phyloP scores from a whole-genome alignment of 2,329 filamentous ascomycete species.

The Botrytis elliptica region DNA sequence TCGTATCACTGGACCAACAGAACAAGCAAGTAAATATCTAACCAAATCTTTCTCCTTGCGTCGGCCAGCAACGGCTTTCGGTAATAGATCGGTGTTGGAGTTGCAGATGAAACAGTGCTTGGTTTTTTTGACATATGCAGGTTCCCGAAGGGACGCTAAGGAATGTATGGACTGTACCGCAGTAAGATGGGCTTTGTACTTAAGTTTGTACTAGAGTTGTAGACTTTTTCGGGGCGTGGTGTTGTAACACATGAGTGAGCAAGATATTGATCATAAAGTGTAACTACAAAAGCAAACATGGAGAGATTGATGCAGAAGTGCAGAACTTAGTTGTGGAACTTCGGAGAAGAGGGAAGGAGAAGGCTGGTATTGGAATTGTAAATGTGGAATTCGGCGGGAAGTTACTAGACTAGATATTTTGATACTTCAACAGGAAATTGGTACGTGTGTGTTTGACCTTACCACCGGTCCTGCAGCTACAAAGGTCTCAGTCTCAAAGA shows the following conservation, averaged over 20 bases:
- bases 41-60: slow-evolving; percentile 1
- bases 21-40: background rate
- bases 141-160: slow-evolving; percentile 17
- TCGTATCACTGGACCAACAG: slow-evolving; percentile 6
- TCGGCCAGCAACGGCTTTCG: slow-evolving; percentile 21
- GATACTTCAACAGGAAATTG: background rate
- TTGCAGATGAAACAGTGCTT: slow-evolving; percentile 14
- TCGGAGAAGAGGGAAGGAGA: background rate
- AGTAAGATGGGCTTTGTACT: slow-evolving; percentile 4
- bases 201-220: background rate
- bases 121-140: slow-evolving; percentile 22
- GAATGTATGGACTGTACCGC: slow-evolving; percentile 7
- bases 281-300: slow-evolving; percentile 11
- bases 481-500: background rate
- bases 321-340: background rate
- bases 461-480: background rate
- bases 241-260: slow-evolving; percentile 10
- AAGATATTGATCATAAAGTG: slow-evolving; percentile 14
- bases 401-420: background rate
- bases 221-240: background rate
- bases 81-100: slow-evolving; percentile 18
- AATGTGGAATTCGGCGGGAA: background rate
- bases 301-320: slow-evolving; percentile 2
- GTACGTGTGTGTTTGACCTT: background rate
- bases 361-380: background rate